Evolutionary conservation across 495 filamentous ascomycete species (phyloP).

Genomic region (Trichoderma parareesei): DNA sequence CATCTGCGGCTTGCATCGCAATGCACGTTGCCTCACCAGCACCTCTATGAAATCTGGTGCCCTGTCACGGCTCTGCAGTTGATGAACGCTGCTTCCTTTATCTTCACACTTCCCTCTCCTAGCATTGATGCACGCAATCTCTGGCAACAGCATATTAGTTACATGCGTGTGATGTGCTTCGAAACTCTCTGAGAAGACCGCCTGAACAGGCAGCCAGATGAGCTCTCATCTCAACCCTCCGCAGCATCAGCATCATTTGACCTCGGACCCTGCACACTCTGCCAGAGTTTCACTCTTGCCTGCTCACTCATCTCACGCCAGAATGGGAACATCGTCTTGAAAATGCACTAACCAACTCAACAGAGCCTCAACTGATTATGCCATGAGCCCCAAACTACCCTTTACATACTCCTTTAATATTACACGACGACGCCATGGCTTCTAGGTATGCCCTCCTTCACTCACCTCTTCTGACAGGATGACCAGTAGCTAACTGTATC

Average conservation of each 20-base stretch:
- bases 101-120: neutral
- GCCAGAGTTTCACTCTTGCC: neutral
- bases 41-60: neutral
- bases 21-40: neutral
- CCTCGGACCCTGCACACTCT: neutral
- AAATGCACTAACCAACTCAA: neutral
- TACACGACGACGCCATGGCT: slow-evolving; percentile 31
- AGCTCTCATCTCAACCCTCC: neutral
- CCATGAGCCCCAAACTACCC: slow-evolving; percentile 1
- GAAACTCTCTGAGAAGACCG: neutral
- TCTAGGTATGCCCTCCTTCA: slow-evolving; percentile 38
- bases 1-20: neutral
- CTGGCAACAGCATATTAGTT: neutral
- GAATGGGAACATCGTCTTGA: neutral
- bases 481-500: slow-evolving; percentile 17
- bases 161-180: neutral
- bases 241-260: neutral
- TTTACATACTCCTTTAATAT: neutral
- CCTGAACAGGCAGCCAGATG: neutral
- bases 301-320: neutral
- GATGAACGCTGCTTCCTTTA: neutral
- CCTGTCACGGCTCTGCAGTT: neutral
- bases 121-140: neutral
- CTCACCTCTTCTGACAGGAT: slow-evolving; percentile 17
- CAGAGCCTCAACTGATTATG: neutral